Conservation (phyloP, 306 rosid genomes). For the Styphnolobium japonicum region DNA sequence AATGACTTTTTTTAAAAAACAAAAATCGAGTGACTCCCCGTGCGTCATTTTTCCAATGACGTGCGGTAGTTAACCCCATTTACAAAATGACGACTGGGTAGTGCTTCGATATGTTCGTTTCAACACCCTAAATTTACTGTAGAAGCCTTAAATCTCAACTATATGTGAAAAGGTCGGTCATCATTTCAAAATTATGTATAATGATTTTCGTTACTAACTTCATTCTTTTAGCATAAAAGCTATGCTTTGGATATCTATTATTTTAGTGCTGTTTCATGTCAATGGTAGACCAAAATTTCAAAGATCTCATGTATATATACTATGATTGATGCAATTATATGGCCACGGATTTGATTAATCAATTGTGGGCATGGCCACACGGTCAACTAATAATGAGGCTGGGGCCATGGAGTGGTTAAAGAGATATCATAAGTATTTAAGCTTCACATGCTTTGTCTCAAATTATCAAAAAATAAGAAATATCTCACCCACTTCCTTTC, state of each 20-base stretch:
- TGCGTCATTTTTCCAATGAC: no score
- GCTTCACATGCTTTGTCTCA: constrained; percentile 43
- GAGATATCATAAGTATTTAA: constrained; percentile 29
- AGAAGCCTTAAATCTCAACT: no score
- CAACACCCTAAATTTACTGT: no score
- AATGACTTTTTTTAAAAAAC: no score
- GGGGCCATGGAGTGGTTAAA: constrained; percentile 36
- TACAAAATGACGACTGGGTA: no score
- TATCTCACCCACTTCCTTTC: constrained; percentile 6
- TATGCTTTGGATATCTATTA: background rate
- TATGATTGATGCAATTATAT: background rate
- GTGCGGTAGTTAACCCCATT: no score
- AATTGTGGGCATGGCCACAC: background rate
- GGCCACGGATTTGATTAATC: constrained; percentile 12
- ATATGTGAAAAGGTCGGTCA: background rate
- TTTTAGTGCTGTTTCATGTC: no score
- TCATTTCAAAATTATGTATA: background rate
- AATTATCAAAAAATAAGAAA: constrained; percentile 11
- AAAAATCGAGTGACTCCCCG: no score
- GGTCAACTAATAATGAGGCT: constrained; percentile 35
- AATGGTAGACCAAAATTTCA: background rate
- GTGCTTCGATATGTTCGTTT: no score
- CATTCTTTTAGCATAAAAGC: background rate
- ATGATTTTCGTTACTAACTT: background rate
- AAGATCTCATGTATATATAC: background rate